Base-by-base conservation (phyloP, 441 rosid species). In the Viola pubescens region DNA sequence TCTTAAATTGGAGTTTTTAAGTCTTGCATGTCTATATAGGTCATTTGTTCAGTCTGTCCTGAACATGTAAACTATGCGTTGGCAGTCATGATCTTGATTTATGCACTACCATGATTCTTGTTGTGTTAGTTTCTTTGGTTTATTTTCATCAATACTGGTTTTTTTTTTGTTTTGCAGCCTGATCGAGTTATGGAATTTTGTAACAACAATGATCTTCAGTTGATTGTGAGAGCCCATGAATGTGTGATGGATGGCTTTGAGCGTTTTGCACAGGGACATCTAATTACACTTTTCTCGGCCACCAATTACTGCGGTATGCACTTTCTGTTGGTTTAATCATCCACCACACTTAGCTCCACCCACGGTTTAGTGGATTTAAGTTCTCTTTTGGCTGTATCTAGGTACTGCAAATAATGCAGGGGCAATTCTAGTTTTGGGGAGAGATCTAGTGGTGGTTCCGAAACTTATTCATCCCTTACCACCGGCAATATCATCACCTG, bases 131-230 rank as follows among this genome's bases (percentile, higher is more conserved):
- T 37, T 34, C 9, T 37, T 4, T 19, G 38, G 7, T 54, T 12
- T 50, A 52, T 60, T 63, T 81, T 75, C 42, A 72, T 63, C 3
- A 54, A 12, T 54, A 55, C 45, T 38, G 61, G 26, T 72, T 69
- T 41, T 19, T n/a, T 64, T 6, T 19, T 9, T 52, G 1, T 5
- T 7, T 64, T 51, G 71, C 89, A 94, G 99, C 97, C 99, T 43
- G 99, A 94, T 73, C 92, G 96, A 61, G 99, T 94, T 44, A 90
- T 94, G 99, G 97, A 94, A 68, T 94, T 94, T 67, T 94, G 99
- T 75, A 88, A 81, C 63, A 94, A 94, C 81, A 94, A 94, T 68
- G 99, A 94, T 73, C 96, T 94, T 63, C 96, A 94, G 74, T 73
- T 94, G 75, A 94, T 94, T 70, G 97, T 94, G 13, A 91, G 97